Percentiles rank a stretch among this genome's conserved stretches.
Evolutionary conservation across 208 protist genomes (phyloP).

Genomic region (Leishmania aethiopica): DNA sequence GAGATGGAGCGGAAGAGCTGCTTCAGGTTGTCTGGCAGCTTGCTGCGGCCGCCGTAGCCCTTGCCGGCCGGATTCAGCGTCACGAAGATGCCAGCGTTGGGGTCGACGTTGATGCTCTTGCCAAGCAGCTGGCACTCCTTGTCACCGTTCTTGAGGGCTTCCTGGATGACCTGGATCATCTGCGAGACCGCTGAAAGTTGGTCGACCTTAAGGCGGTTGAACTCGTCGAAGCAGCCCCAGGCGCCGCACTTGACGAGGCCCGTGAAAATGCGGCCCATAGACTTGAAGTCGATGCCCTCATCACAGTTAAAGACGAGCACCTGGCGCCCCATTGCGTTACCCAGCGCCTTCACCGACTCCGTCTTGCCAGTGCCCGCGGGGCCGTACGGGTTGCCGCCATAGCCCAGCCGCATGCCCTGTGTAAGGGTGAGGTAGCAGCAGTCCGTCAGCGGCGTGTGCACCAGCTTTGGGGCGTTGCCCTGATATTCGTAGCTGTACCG

Average conservation of each 20-base stretch:
- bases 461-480: slow-evolving; percentile 97
- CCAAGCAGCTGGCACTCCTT: slow-evolving; percentile 90
- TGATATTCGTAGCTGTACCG: slow-evolving; percentile 99
- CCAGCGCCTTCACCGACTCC: slow-evolving; percentile 98
- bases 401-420: slow-evolving; percentile 98
- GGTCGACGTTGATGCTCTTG: slow-evolving; percentile 93
- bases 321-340: slow-evolving; percentile 97
- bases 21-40: slow-evolving; percentile 99
- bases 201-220: slow-evolving; percentile 99
- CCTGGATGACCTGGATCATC: slow-evolving; percentile 99
- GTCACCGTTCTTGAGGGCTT: slow-evolving; percentile 94
- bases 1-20: slow-evolving; percentile 98
- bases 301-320: slow-evolving; percentile 99
- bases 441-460: slow-evolving; percentile 98
- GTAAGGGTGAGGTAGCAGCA: slow-evolving; percentile 98
- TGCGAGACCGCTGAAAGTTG: slow-evolving; percentile 98
- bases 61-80: slow-evolving; percentile 99
- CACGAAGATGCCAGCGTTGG: slow-evolving; percentile 98
- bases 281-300: slow-evolving; percentile 99
- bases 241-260: slow-evolving; percentile 99
- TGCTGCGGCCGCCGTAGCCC: slow-evolving; percentile 97
- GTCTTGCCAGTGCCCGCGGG: slow-evolving; percentile 99
- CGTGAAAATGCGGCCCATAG: slow-evolving; percentile 99
- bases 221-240: slow-evolving; percentile 99
- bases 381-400: slow-evolving; percentile 98